A percentile compares a stretch with the other conserved stretches of the same genome.
phyloP scores from a whole-genome alignment of 2,329 filamentous ascomycete genomes.

The Penicillium glabrum region DNA sequence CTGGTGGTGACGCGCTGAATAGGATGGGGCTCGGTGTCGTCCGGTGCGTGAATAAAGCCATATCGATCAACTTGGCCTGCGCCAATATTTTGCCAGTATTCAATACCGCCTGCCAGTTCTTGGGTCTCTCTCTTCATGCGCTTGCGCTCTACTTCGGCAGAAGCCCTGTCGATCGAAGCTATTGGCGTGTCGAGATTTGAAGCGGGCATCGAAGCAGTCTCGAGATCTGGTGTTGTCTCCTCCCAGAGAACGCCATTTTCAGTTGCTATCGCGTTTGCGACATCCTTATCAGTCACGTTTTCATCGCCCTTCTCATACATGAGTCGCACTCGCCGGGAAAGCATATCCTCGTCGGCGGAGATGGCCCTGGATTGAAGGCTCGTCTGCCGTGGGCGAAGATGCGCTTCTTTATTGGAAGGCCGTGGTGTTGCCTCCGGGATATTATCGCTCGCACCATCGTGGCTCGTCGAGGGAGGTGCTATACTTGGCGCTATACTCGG shows the following conservation, averaged over 20 bases:
- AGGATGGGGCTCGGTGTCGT: slow-evolving; percentile 37
- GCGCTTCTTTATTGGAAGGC: slow-evolving; percentile 33
- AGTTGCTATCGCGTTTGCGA: slow-evolving; percentile 36
- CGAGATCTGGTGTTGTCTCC: slow-evolving; percentile 31
- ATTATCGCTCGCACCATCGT: slow-evolving; percentile 17
- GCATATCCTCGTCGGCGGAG: slow-evolving; percentile 63
- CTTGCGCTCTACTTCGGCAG: slow-evolving; percentile 29
- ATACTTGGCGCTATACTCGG: not conserved
- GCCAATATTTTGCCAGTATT: slow-evolving; percentile 64
- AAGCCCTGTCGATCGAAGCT: slow-evolving; percentile 29
- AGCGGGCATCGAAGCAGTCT: slow-evolving; percentile 28
- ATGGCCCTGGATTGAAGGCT: slow-evolving; percentile 50
- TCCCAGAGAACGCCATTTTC: slow-evolving; percentile 44
- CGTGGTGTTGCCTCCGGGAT: slow-evolving; percentile 25
- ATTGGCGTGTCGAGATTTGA: slow-evolving; percentile 25
- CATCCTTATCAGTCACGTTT: slow-evolving; percentile 46
- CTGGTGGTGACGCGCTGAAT: slow-evolving; percentile 62
- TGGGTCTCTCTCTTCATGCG: slow-evolving; percentile 51
- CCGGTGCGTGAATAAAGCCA: slow-evolving; percentile 56
- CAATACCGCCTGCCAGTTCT: slow-evolving; percentile 63
- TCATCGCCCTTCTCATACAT: slow-evolving; percentile 66
- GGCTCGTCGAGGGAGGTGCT: slow-evolving; percentile 9
- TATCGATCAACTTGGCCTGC: slow-evolving; percentile 63
- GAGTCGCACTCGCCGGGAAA: slow-evolving; percentile 62
- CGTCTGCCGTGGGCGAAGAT: slow-evolving; percentile 37